phyloP scores from a whole-genome alignment of 139 green algal genomes.

The Chlamydomonas schloesseri region DNA sequence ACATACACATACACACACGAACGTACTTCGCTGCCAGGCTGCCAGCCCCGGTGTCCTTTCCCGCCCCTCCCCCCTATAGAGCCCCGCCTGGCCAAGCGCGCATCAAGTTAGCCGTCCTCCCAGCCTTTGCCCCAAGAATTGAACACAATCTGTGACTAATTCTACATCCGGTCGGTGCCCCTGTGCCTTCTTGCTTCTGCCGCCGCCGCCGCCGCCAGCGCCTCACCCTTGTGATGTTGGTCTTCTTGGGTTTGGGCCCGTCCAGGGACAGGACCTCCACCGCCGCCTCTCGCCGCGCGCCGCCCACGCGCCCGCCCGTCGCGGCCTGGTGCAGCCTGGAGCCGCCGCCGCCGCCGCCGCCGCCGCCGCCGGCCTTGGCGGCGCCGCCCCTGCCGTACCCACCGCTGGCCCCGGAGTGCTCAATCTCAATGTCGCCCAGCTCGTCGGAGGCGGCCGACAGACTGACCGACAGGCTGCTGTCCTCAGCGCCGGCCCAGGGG shows the following conservation, averaged over 20 bases:
- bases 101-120: no score
- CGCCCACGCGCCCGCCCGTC: no score
- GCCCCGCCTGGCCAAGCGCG: no score
- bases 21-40: no score
- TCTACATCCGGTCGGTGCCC: no score
- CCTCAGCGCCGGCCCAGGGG: background rate
- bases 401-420: background rate
- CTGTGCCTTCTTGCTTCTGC: no score
- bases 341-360: background rate
- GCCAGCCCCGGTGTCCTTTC: no score
- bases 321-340: background rate
- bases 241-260: constrained; percentile 13
- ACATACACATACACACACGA: no score
- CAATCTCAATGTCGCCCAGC: background rate
- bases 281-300: background rate
- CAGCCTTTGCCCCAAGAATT: no score
- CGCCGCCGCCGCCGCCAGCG: no score
- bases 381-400: background rate
- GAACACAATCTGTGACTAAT: no score
- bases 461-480: background rate
- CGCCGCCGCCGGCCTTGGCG: background rate
- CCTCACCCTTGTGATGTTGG: constrained; percentile 9
- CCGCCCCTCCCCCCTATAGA: no score
- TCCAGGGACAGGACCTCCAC: constrained; percentile 25
- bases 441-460: background rate